Evolutionary conservation across 2,329 filamentous ascomycete species (phyloP).

Genomic region (Stylonectria norvegica): DNA sequence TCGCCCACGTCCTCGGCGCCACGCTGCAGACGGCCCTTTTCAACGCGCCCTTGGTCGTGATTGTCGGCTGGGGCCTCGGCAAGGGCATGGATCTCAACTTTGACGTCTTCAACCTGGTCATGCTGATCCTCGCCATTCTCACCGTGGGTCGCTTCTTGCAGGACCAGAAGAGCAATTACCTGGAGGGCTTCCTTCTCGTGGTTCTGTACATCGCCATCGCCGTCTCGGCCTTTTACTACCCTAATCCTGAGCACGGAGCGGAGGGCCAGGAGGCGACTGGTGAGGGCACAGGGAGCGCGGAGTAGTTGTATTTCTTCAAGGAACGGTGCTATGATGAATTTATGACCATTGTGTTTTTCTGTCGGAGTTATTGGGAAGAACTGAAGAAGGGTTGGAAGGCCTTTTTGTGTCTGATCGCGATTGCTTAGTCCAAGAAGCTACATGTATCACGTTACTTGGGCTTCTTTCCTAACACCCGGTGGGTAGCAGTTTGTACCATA

Average conservation of each 20-base stretch:
- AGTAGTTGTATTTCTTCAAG: constrained; percentile 1
- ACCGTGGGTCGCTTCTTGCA: constrained; percentile 84
- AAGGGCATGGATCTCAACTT: constrained; percentile 77
- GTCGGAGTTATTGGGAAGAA: too few species aligned
- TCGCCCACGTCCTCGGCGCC: constrained; percentile 80
- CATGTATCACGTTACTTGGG: too few species aligned
- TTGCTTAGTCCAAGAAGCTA: too few species aligned
- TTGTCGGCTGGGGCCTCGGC: constrained; percentile 76
- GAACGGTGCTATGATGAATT: too few species aligned
- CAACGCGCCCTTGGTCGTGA: constrained; percentile 77
- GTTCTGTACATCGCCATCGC: constrained; percentile 61
- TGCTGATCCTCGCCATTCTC: constrained; percentile 79
- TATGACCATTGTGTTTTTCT: too few species aligned
- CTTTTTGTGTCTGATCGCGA: too few species aligned
- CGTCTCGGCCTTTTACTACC: constrained; percentile 56
- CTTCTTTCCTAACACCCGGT: too few species aligned
- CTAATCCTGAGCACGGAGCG: constrained; percentile 35
- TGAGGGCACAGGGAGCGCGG: constrained; percentile 1
- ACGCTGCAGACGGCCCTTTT: constrained; percentile 87
- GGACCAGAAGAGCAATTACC: constrained; percentile 85
- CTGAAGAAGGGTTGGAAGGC: too few species aligned
- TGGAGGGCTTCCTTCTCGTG: constrained; percentile 80
- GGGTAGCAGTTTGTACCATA: too few species aligned
- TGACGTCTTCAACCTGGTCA: constrained; percentile 78
- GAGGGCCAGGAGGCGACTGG: background rate